Evolutionary conservation across 768 basidiomycete genomes (phyloP), one percentile per base, ranked within the genome.

Genomic region (Lactifluus echinatus): DNA sequence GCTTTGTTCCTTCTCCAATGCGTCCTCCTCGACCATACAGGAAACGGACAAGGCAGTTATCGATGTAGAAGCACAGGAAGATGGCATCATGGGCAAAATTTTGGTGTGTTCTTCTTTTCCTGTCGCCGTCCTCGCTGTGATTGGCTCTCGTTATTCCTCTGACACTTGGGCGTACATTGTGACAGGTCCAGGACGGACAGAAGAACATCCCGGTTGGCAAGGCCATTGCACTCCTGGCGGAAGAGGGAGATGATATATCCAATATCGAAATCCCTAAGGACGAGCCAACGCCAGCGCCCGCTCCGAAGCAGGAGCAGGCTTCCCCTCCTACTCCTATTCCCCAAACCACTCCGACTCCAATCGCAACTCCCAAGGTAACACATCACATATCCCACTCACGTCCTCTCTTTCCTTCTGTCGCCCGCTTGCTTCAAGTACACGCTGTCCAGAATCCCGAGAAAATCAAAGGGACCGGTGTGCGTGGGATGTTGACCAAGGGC

Each of bases 61-160:
- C 67, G 96, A 99, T 69, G 95, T 99, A 7, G 96, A 99, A 73
- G 93, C 96, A 14, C 94, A 94, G 72, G 95, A 97, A 29, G 94
- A 98, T 66, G 96, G 96, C 62, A 72, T 98, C 15, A 72, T 99
- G 68, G 94, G 87, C 54, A 97, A 91, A 76, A 95, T 98, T 62
- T 64, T 99, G 66, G 93, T 93, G 66, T 52, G 87, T 73, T 11
- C 39, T 37, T 40, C 37, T 17, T 29, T n/a, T 28, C n/a, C 31
- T 10, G 31, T 31, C 31, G 31, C 10, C 10, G 31, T 4, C 31
- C 31, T 31, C 17, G 34, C 10, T 10, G 29, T 44, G 11, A 23
- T 23, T 53, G 47, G 19, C 17, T 8, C 21, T 8, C n/a, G n/a
- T n/a, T n/a, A n/a, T n/a, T 17, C 37, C n/a, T 11, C 31, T 39